Evolutionary conservation across 75 land plant species (phyloP).

Genomic region (Sequoia sempervirens): DNA sequence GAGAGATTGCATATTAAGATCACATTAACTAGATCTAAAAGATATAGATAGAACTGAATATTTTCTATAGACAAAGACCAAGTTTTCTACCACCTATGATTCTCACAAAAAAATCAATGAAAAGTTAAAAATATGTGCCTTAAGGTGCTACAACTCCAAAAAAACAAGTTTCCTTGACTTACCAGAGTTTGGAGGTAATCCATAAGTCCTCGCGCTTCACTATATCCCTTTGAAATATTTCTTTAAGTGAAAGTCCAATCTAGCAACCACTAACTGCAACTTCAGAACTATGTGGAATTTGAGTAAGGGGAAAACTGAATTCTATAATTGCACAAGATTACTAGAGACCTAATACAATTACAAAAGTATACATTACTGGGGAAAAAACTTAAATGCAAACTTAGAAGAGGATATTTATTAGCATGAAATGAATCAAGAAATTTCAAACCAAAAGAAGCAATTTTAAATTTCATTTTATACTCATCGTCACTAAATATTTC

Average conservation of each 20-base stretch:
- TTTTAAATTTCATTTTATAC: background rate
- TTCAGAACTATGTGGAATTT: background rate
- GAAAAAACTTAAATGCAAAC: too few species aligned
- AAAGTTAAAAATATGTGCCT: background rate
- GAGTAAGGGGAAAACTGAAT: background rate
- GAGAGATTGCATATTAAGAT: background rate
- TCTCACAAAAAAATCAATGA: background rate
- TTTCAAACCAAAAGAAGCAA: too few species aligned
- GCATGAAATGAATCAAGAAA: too few species aligned
- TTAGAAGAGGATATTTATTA: background rate
- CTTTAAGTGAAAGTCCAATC: conserved; percentile 20
- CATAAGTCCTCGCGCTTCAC: conserved; percentile 24
- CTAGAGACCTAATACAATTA: background rate
- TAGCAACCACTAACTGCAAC: background rate
- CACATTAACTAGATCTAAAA: background rate
- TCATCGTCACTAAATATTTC: too few species aligned
- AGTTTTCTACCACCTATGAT: background rate
- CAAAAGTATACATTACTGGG: background rate
- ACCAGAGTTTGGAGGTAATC: conserved; percentile 35
- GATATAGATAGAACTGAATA: background rate
- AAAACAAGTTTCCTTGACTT: background rate
- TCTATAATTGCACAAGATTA: background rate
- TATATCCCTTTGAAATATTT: conserved; percentile 9
- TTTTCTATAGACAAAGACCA: background rate
- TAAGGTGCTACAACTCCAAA: too few species aligned